Base-by-base conservation (phyloP, 2,329 filamentous ascomycete genomes). In the Pyrenophora tritici-repentis region DNA sequence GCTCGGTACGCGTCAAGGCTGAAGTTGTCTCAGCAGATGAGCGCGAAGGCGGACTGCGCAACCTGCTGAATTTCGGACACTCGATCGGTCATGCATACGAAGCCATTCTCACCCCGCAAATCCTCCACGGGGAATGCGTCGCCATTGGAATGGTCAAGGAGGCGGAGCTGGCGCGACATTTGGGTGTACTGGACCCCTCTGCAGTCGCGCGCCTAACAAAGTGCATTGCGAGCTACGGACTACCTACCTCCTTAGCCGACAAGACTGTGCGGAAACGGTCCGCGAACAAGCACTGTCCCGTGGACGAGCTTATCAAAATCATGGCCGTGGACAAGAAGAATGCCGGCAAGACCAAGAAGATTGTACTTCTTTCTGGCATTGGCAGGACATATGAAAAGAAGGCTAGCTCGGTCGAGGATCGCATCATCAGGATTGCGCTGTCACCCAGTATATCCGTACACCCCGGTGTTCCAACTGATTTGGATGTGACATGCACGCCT, bases 241-340 rank as follows among this genome's bases (percentile, higher is more conserved):
- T 99, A 38, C 94, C 94, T 1, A 94, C 88, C 3, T 91, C 91
- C 0, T 75, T 97, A 7, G 82, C 88, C 31, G 92, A 99, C 75
- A 89, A 91, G 71, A 85, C 86, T 24, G 87, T 99, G 36, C 83
- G 88, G 36, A 90, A 87, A 66, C 78, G 94, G 55, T 92, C 91
- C 4, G 92, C 91, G 1, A 90, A 89, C 45, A 97, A 96, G 75
- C 81, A 85, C 59, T 99, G 94, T 71, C 87, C 89, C 0, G 90
- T 97, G 2, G 90, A 97, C 62, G 83, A 89, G 31, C 76, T 99
- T 43, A 81, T 99, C 49, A 83, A 88, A 60, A 96, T 96, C 72
- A 99, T 99, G 94, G 91, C 89, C 0, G 88, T 99, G 7, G 94
- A 99, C 76, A 99, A 99, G 83, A 99, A 99, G 80, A 99, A 99